Evolutionary conservation across 352 stramenopile genomes (phyloP), one percentile per base, ranked within the genome.

Genomic region (Phytopythium mirpurense): DNA sequence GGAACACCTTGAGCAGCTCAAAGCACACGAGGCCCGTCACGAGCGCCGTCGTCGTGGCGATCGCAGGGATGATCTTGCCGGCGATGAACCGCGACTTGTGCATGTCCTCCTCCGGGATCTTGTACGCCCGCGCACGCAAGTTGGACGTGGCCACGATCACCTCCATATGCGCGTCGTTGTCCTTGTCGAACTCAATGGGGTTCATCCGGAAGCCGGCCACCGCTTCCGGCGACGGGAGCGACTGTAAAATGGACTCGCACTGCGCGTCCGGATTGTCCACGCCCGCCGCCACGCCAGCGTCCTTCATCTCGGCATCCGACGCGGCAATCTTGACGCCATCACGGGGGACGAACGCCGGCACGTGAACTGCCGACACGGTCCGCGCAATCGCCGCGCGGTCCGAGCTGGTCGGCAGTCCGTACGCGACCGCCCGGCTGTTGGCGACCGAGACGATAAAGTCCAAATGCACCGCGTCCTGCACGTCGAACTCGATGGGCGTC

Each of bases 21-120:
- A 99, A 92, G 68, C 96, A 99, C 60, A 99, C 95, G 6, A 99
- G 80, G 35, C 97, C 98, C 0, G 97, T 98, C 31, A 99, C 97
- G 34, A 99, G 74, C 18, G 97, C 96, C 15, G 98, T 99, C 10
- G 97, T 99, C 36, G 98, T 99, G 21, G 98, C 97, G 68, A 99
- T 99, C 16, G 98, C 98, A 12, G 98, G 98, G 58, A 99, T 99
- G 67, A 99, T 99, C 66, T 98, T 98, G 48, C 98, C 98, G n/a
- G 98, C 98, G 75, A 99, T 99, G 31, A 98, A 97, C 48, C 97
- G 95, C 29, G 95, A 98, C 51, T 97, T 93, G 74, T 99, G 96
- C 67, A 98, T 97, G 63, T 99, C 96, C 42, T 84, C 95, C 51
- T 98, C 97, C 16, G 88, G 90, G 54, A 99, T 99, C 42, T 89